These are phyloP conservation scores for Coffea canephora DNA, from an alignment of 257 asterid genomes.

Conservation along the genomic window DNA sequence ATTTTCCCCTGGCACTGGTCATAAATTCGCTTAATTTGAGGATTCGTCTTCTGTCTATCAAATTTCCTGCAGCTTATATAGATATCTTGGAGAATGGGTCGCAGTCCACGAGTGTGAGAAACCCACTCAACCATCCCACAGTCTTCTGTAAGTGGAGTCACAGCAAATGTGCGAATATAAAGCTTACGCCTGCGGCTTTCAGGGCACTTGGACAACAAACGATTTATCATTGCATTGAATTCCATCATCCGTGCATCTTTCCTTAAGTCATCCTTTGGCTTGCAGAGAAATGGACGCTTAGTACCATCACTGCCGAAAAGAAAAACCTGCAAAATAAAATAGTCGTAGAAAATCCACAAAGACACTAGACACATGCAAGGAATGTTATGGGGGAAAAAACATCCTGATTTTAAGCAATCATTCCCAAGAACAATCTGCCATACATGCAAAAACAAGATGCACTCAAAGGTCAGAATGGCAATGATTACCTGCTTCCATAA, in stretches of 20 bases:
- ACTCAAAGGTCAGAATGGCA: constrained; percentile 1
- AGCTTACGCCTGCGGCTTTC: constrained; percentile 98
- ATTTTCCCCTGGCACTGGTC: constrained; percentile 82
- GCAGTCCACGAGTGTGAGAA: constrained; percentile 92
- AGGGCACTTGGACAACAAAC: constrained; percentile 73
- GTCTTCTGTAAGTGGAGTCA: constrained; percentile 91
- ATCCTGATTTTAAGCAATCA: not conserved
- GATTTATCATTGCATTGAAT: constrained; percentile 94
- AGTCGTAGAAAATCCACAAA: constrained; percentile 1
- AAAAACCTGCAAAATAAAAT: constrained; percentile 52
- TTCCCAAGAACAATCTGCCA: too few species aligned
- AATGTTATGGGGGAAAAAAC: not conserved
- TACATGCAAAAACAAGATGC: constrained; percentile 9
- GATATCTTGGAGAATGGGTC: constrained; percentile 90
- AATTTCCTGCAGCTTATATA: constrained; percentile 86
- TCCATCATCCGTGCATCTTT: constrained; percentile 99
- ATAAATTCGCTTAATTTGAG: constrained; percentile 85
- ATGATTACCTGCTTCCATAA: not conserved
- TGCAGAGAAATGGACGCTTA: constrained; percentile 91
- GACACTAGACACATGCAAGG: constrained; percentile 4
- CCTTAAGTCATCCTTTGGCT: constrained; percentile 96
- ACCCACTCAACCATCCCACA: constrained; percentile 99
- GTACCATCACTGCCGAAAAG: constrained; percentile 91
- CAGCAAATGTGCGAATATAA: constrained; percentile 93
- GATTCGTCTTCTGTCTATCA: constrained; percentile 90